phyloP scores from a whole-genome alignment of 2,329 filamentous ascomycete genomes.

The Colletotrichum costaricense region DNA sequence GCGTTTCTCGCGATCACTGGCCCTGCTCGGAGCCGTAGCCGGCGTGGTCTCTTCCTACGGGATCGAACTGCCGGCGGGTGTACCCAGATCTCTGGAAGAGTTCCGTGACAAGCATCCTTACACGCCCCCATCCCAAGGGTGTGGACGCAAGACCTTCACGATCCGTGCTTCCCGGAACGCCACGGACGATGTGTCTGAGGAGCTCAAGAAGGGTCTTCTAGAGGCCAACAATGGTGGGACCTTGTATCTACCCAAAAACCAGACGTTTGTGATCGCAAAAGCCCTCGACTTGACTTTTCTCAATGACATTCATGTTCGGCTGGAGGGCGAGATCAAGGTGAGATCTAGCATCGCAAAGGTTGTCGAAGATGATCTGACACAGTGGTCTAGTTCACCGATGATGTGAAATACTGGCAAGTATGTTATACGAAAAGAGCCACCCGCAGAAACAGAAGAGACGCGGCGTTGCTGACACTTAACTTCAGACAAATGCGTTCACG shows the following conservation, averaged over 20 bases:
- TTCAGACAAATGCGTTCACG: conserved; percentile 49
- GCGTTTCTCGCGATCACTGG: conserved; percentile 15
- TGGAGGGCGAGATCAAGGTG: conserved; percentile 65
- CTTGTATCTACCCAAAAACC: conserved; percentile 62
- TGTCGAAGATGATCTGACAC: neutral
- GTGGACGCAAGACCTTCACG: conserved; percentile 29
- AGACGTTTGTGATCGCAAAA: conserved; percentile 69
- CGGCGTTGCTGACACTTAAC: neutral
- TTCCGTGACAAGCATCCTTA: conserved; percentile 36
- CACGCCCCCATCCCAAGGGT: conserved; percentile 18
- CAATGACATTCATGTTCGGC: conserved; percentile 66
- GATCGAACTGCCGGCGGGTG: conserved; percentile 33
- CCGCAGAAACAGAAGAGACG: no score
- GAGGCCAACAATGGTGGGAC: conserved; percentile 70
- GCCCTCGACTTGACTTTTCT: conserved; percentile 69
- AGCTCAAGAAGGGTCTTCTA: conserved; percentile 65
- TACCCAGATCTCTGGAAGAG: conserved; percentile 31
- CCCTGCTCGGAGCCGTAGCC: conserved; percentile 12
- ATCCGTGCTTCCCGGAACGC: conserved; percentile 57
- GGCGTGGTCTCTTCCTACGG: conserved; percentile 18
- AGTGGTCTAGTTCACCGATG: conserved; percentile 50
- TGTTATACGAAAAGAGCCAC: neutral
- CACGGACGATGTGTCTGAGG: conserved; percentile 66
- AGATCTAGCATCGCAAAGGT: neutral
- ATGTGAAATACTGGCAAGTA: conserved; percentile 54